These are phyloP conservation scores for Closterium sp. DNA, from an alignment of 139 green algal species.

Conservation along the genomic window DNA sequence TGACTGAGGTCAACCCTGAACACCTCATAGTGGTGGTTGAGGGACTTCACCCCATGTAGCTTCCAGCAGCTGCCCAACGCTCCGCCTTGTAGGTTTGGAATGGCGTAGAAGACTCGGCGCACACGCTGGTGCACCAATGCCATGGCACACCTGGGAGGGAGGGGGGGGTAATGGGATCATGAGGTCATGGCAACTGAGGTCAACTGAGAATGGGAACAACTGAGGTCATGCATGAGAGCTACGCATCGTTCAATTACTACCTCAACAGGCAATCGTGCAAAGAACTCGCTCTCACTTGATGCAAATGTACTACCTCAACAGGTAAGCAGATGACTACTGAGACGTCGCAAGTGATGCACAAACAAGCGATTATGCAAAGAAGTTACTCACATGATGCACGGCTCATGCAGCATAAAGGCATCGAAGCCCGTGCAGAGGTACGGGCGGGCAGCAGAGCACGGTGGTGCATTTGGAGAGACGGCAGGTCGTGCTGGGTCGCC, in stretches of 20 bases:
- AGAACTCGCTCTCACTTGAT: too few relatives aligned
- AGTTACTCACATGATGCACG: constrained; percentile 86
- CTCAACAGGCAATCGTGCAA: too few relatives aligned
- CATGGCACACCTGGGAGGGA: not conserved
- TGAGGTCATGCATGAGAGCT: too few relatives aligned
- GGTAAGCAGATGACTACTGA: too few relatives aligned
- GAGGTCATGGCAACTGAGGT: too few relatives aligned
- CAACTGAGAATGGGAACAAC: too few relatives aligned
- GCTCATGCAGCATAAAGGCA: constrained; percentile 79
- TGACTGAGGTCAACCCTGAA: not conserved
- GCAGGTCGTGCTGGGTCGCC: not conserved
- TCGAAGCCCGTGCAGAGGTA: constrained; percentile 96
- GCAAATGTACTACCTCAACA: too few relatives aligned
- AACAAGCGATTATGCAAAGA: too few relatives aligned
- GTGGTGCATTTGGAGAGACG: not conserved
- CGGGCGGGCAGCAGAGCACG: constrained; percentile 1
- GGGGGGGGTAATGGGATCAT: too few relatives aligned
- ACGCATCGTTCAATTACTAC: too few relatives aligned
- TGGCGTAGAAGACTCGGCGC: not conserved
- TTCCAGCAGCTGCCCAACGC: not conserved
- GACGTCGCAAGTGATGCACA: too few relatives aligned
- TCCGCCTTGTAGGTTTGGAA: not conserved
- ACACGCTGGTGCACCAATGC: not conserved
- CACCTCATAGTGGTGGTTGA: not conserved
- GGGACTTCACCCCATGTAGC: not conserved